These are phyloP conservation scores for Ettlia oleoabundans DNA, from an alignment of 139 green algal species.

Conservation along the genomic window DNA sequence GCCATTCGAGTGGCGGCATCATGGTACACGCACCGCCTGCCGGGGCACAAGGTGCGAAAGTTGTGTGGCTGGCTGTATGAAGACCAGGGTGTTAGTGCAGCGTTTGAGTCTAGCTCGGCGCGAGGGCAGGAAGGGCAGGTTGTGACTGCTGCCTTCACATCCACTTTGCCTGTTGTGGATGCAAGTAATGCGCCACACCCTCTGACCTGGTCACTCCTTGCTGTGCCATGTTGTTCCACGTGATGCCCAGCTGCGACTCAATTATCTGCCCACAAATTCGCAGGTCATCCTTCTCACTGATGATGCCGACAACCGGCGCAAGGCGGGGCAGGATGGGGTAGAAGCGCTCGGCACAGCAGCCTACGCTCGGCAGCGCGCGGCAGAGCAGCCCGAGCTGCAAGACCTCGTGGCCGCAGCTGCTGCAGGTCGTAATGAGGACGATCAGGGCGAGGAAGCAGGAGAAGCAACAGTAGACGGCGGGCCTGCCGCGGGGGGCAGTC, in stretches of 20 bases:
- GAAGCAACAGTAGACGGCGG: neutral
- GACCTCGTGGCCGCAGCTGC: slow-evolving; percentile 65
- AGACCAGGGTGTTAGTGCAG: too few relatives aligned
- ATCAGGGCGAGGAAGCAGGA: neutral
- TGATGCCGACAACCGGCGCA: slow-evolving; percentile 83
- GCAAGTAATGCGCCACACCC: too few relatives aligned
- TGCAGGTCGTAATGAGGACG: slow-evolving; percentile 20
- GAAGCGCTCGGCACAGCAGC: slow-evolving; percentile 57
- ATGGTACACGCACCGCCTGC: slow-evolving; percentile 28
- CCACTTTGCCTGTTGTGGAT: too few relatives aligned
- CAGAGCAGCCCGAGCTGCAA: slow-evolving; percentile 60
- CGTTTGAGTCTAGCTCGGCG: too few relatives aligned
- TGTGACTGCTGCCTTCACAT: too few relatives aligned
- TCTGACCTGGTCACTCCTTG: neutral
- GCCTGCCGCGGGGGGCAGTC: neutral
- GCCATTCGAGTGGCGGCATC: slow-evolving; percentile 86
- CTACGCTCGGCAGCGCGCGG: slow-evolving; percentile 44
- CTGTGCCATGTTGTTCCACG: neutral
- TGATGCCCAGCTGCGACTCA: neutral
- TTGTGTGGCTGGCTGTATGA: too few relatives aligned
- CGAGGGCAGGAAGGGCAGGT: too few relatives aligned
- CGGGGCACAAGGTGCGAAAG: neutral
- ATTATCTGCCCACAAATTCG: neutral
- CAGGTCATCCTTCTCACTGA: slow-evolving; percentile 89
- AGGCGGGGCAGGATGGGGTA: slow-evolving; percentile 71